Evolutionary conservation across 805 yeast genomes (phyloP).

Genomic region (Suhomyces xylopsoci): DNA sequence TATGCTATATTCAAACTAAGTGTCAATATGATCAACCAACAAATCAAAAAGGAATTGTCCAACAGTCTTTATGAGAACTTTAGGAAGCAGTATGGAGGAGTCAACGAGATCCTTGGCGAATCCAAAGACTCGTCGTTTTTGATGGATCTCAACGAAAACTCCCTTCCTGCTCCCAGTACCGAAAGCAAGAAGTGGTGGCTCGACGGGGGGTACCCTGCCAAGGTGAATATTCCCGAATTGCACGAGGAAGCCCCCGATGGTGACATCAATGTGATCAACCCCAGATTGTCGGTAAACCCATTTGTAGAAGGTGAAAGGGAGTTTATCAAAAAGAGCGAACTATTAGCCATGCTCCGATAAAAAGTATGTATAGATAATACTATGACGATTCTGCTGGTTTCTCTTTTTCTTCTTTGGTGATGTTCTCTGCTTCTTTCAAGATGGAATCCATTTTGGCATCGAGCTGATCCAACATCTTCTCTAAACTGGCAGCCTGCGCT

Average conservation of each 20-base stretch:
- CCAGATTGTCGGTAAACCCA: slow-evolving; percentile 69
- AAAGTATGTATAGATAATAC: neutral
- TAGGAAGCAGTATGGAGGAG: slow-evolving; percentile 44
- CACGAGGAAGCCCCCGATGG: slow-evolving; percentile 21
- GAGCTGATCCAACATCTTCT: slow-evolving; percentile 59
- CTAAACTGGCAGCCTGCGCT: slow-evolving; percentile 56
- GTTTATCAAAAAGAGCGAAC: slow-evolving; percentile 36
- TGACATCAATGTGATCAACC: slow-evolving; percentile 53
- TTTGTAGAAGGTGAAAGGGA: slow-evolving; percentile 56
- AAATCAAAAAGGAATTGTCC: slow-evolving; percentile 51
- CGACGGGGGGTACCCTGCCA: slow-evolving; percentile 70
- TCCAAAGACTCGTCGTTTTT: slow-evolving; percentile 23
- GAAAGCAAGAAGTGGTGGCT: slow-evolving; percentile 91
- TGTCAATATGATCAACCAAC: slow-evolving; percentile 65
- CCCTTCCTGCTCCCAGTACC: slow-evolving; percentile 86
- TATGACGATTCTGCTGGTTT: neutral
- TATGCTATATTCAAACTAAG: slow-evolving; percentile 64
- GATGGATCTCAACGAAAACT: slow-evolving; percentile 30
- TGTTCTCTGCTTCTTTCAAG: slow-evolving; percentile 46
- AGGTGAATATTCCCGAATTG: slow-evolving; percentile 53
- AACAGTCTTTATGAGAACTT: slow-evolving; percentile 56
- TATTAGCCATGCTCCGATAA: slow-evolving; percentile 6
- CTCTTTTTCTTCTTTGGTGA: slow-evolving; percentile 8
- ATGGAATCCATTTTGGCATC: slow-evolving; percentile 64
- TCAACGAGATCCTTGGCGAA: slow-evolving; percentile 33